These are phyloP conservation scores for Poterioochromonas sp. DNA, from an alignment of 352 stramenopile genomes.

Conservation along the genomic window DNA sequence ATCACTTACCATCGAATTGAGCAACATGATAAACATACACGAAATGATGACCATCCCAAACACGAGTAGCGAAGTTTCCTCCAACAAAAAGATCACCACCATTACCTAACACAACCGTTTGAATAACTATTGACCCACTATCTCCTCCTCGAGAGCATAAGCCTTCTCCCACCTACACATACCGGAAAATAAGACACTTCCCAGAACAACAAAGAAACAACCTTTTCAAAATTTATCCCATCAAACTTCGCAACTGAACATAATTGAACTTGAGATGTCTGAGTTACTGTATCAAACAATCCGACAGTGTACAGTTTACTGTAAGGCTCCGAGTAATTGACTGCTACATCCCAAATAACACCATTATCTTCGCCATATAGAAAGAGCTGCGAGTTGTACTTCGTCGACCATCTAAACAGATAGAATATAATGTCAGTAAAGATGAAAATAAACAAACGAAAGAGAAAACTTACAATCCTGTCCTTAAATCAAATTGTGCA, in stretches of 20 bases:
- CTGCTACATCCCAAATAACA: slow-evolving; percentile 43
- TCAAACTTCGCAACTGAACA: slow-evolving; percentile 65
- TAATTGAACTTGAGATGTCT: slow-evolving; percentile 66
- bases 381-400: slow-evolving; percentile 41
- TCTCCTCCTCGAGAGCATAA: slow-evolving; percentile 57
- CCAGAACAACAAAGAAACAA: slow-evolving; percentile 39
- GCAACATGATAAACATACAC: slow-evolving; percentile 71
- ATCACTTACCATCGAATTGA: slow-evolving; percentile 59
- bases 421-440: not conserved
- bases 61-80: slow-evolving; percentile 64
- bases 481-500: slow-evolving; percentile 43
- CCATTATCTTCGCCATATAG: slow-evolving; percentile 44
- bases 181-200: not conserved
- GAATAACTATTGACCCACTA: slow-evolving; percentile 50
- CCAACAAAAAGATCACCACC: slow-evolving; percentile 62
- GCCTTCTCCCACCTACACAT: slow-evolving; percentile 55
- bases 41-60: slow-evolving; percentile 71
- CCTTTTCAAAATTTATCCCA: slow-evolving; percentile 58
- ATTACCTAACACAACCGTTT: slow-evolving; percentile 56
- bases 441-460: not conserved
- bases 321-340: slow-evolving; percentile 36
- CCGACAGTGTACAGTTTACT: slow-evolving; percentile 40
- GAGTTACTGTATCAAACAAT: slow-evolving; percentile 53
- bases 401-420: slow-evolving; percentile 32
- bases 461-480: slow-evolving; percentile 30